Evolutionary conservation across 805 yeast species (phyloP), one percentile per base, ranked within the genome.

Genomic region (Isabelozyma rhagii): DNA sequence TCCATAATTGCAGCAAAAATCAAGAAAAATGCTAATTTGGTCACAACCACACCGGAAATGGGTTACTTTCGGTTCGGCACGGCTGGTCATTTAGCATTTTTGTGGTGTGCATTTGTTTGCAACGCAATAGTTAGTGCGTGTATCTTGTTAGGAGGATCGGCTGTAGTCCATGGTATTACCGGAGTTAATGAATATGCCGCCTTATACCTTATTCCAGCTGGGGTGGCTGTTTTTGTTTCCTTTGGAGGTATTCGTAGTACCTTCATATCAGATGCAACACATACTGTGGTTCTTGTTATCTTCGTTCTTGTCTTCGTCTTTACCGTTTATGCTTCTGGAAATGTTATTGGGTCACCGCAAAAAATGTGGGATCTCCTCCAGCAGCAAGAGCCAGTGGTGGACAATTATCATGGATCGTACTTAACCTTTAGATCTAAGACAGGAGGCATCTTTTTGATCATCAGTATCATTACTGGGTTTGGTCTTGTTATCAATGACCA

Each of bases 401-500:
- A 96, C 39, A 92, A 92, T 64, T 84, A 89, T 1, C 83, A 82
- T 2, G 97, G 98, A 45, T 86, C 93, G 5, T 92, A 85, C 63
- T 75, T 92, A 59, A 92, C 98, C 29, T 87, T 92, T 89, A 79
- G 84, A 58, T 89, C 97, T 5, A 79, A 81, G 57, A 77, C 86
- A 5, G 97, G 96, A 44, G 97, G 96, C 56, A 54, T 60, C 27
- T 62, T 60, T 44, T 50, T 58, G 7, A 44, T 61, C 28, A 55
- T 57, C 14, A 53, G 56, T 44, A 50, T 60, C 21, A 55, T 57
- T 42, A 55, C 64, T 3, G 65, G 61, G 8, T 61, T 61, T 50
- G 64, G 69, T 4, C 61, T 66, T 11, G 58, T 68, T 8, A 69
- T 67, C 28, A 75, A 72, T 49, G 25, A 21, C 25, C 25, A 21